Base-by-base conservation (phyloP, 2,329 filamentous ascomycete genomes). In the Clarireedia paspali region DNA sequence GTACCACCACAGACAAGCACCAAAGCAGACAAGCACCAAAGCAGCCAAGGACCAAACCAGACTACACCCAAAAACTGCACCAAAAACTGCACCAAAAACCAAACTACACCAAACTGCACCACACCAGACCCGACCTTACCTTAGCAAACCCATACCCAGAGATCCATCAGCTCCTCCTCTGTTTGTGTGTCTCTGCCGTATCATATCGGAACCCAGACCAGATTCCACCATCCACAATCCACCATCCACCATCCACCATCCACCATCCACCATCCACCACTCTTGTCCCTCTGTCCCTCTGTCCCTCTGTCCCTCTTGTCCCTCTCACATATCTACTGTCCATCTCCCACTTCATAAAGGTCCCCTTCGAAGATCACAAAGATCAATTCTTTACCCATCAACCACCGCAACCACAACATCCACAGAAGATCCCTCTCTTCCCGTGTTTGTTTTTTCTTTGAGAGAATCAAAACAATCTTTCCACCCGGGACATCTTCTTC, bases 271-370 rank as follows among this genome's bases (percentile, higher is more conserved):
- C 34, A 1, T 40, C 38, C 38, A 40, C 38, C 17, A 20, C n/a
- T n/a, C n/a, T n/a, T n/a, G n/a, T n/a, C n/a, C n/a, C n/a, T n/a
- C n/a, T 17, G n/a, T 17, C n/a, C n/a, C n/a, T 17, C n/a, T 17
- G n/a, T 17, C n/a, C n/a, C n/a, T 17, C n/a, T 20, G 17, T 20
- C 17, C 17, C 39, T 55, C 39, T 55, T 50, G 53, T 50, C 53
- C 53, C 53, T 47, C 53, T 55, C 53, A 55, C 53, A 55, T 55
- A 55, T 55, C 39, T 50, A 55, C 38, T 55, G 38, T 50, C 20
- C 24, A 50, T 45, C 23, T 55, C 53, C 53, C 53, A n/a, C 47
- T 47, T 24, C 44, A 47, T 30, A 24, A 47, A 20, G 40, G 23
- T 24, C 23, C 23, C 40, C 23, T 47, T 24, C 44, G 26, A 27